phyloP scores from a whole-genome alignment of 2,329 filamentous ascomycete species.

The Xylariaceae sp. region DNA sequence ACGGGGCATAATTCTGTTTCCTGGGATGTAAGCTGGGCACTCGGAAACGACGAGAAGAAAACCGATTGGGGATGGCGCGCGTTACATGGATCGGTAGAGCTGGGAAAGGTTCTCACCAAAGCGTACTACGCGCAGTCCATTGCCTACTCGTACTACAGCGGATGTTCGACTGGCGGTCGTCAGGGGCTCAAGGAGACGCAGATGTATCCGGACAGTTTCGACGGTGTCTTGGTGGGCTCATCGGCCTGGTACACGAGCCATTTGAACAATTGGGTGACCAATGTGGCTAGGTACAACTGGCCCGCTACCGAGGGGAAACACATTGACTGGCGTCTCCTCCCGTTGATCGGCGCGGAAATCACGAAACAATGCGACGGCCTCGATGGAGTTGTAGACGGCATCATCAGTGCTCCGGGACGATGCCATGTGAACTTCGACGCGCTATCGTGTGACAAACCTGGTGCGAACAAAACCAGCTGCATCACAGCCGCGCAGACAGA shows the following conservation, averaged over 20 bases:
- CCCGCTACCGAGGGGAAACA: constrained; percentile 41
- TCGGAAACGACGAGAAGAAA: constrained; percentile 33
- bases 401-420: constrained; percentile 42
- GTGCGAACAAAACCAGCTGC: constrained; percentile 33
- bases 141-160: constrained; percentile 49
- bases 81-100: constrained; percentile 44
- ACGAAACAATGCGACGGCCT: constrained; percentile 46
- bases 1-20: constrained; percentile 38
- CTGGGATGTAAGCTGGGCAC: constrained; percentile 35
- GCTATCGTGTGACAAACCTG: constrained; percentile 35
- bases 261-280: constrained; percentile 40
- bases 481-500: constrained; percentile 40
- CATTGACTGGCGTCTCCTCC: constrained; percentile 44
- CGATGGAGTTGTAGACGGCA: constrained; percentile 46
- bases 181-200: constrained; percentile 52
- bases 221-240: constrained; percentile 49
- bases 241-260: constrained; percentile 48
- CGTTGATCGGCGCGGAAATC: constrained; percentile 35
- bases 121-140: constrained; percentile 42
- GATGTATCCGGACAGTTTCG: constrained; percentile 50
- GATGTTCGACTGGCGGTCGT: constrained; percentile 54
- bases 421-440: constrained; percentile 42
- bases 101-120: constrained; percentile 43
- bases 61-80: constrained; percentile 38
- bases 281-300: constrained; percentile 44